These are phyloP conservation scores for Russula vinacea DNA, from an alignment of 768 basidiomycete species.

Conservation along the genomic window DNA sequence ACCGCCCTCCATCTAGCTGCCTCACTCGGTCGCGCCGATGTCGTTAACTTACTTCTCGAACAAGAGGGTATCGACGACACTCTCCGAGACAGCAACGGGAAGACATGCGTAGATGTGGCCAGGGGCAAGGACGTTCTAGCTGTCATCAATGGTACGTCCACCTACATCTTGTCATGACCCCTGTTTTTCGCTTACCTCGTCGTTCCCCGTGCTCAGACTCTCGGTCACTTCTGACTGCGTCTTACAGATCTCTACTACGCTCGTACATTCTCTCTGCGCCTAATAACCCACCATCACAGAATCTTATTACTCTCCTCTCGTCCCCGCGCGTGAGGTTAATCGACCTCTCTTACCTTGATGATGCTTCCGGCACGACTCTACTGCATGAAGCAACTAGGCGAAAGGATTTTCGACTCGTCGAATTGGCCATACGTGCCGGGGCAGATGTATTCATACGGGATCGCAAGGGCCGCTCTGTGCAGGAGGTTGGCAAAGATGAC, in stretches of 20 bases:
- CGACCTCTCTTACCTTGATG: conserved; percentile 78
- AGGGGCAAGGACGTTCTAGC: conserved; percentile 61
- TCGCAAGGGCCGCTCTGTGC: conserved; percentile 61
- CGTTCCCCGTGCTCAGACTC: conserved; percentile 52
- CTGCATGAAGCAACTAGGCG: conserved; percentile 85
- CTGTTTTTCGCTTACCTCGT: not conserved
- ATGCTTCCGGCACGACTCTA: conserved; percentile 69
- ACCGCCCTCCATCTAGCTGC: conserved; percentile 76
- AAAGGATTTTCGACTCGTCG: conserved; percentile 75
- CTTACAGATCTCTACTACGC: conserved; percentile 68
- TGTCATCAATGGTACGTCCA: conserved; percentile 60
- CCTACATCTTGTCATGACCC: not conserved
- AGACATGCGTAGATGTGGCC: conserved; percentile 70
- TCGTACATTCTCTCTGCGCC: conserved; percentile 66
- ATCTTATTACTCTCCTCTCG: conserved; percentile 56
- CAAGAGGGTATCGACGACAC: conserved; percentile 82
- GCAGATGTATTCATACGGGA: conserved; percentile 89
- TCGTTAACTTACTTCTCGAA: conserved; percentile 72
- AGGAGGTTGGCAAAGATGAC: conserved; percentile 78
- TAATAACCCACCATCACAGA: conserved; percentile 37
- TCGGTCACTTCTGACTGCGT: conserved; percentile 67
- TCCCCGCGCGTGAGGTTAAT: conserved; percentile 67
- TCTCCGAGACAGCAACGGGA: conserved; percentile 60
- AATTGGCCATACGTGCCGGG: conserved; percentile 79
- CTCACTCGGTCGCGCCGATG: conserved; percentile 65